phyloP scores from a whole-genome alignment of 1,284 basidiomycete genomes.

The Irpex sp. region DNA sequence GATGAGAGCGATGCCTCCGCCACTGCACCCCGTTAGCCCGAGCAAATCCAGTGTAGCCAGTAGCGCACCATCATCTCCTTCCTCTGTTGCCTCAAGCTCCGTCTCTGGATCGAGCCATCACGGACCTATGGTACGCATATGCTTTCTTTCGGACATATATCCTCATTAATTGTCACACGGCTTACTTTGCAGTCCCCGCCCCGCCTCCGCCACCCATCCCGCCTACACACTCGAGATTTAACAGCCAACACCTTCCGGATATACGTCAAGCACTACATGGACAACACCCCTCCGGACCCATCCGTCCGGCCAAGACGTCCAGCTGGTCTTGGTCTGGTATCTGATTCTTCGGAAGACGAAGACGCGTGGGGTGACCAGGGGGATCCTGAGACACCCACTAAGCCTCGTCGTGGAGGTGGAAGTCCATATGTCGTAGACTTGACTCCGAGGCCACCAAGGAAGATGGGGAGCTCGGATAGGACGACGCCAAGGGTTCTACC shows the following conservation, averaged over 20 bases:
- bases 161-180: too few species aligned
- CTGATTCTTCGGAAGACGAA: not conserved
- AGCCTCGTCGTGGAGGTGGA: slow-evolving; percentile 2
- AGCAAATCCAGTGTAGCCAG: slow-evolving; percentile 10
- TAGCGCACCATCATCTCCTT: slow-evolving; percentile 12
- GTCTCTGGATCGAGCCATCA: not conserved
- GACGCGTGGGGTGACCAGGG: slow-evolving; percentile 14
- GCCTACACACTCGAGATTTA: slow-evolving; percentile 56
- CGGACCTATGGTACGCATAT: slow-evolving; percentile 12
- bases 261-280: slow-evolving; percentile 74
- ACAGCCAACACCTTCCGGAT: slow-evolving; percentile 64
- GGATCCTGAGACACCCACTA: slow-evolving; percentile 25
- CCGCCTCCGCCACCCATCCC: slow-evolving; percentile 62
- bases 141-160: too few species aligned
- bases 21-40: slow-evolving; percentile 13
- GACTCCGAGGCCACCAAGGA: not conserved
- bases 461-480: not conserved
- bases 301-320: not conserved
- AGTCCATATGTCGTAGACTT: not conserved
- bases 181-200: slow-evolving; percentile 31
- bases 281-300: slow-evolving; percentile 30
- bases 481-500: not conserved
- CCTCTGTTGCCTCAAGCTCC: slow-evolving; percentile 3
- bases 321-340: not conserved
- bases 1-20: not conserved